Evolutionary conservation across 345 rosid species (phyloP), one percentile per base, ranked within the genome.

Genomic region (Brassica cretica): DNA sequence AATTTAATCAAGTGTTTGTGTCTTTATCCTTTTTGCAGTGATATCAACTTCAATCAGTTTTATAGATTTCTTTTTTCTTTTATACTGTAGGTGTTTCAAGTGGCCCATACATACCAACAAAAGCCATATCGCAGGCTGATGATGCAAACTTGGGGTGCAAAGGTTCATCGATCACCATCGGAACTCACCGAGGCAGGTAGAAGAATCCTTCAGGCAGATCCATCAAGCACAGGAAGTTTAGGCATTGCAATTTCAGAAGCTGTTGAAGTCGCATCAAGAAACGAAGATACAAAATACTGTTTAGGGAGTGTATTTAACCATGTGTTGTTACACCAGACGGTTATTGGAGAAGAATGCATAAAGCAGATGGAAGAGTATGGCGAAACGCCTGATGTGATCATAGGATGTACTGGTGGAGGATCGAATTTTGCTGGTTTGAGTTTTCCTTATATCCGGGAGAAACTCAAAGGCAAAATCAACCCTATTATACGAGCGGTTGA

Each of bases 141-240:
- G 98, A 94, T 94, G 98, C 92, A 94, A 81, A 94, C 98, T 19
- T 92, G 98, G 97, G 98, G 97, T 0, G 97, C 97, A 68, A 89
- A 89, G 62, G 97, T 94, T 60, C 97, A 92, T 77, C 97, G 97
- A 29, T 90, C 98, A 0, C 98, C 98, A 6, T 94, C 97, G 0
- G 72, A 60, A 70, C 58, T 88, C 41, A 94, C 98, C 3, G 88
- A 87, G 8, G 84, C 90, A 0, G 98, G 97, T n/a, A 70, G 90
- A 33, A 87, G 77, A 72, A 89, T 94, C 73, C 94, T 92, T n/a
- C 18, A 85, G 66, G 64, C 24, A 1, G 90, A 92, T 74, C 97
- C 97, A 21, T 80, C 78, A 3, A 90, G 87, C 76, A 97, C 97
- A 0, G 98, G 97, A 78, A 94, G 98, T 76, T 81, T 94, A 86